phyloP scores from a whole-genome alignment of 2,329 filamentous ascomycete genomes.

The Fusarium annulatum region DNA sequence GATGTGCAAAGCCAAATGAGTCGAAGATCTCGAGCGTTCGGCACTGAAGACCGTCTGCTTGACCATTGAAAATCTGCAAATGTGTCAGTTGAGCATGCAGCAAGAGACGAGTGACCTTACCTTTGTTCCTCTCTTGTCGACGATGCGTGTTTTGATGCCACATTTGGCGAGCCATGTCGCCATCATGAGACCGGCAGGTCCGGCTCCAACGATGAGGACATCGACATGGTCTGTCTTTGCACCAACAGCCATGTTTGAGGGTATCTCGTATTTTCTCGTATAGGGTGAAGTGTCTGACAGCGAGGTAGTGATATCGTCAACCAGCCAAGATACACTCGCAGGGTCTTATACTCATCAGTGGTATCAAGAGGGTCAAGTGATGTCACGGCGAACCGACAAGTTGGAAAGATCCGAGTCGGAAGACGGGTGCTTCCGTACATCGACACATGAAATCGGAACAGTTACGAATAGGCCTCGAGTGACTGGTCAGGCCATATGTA shows the following conservation, averaged over 20 bases:
- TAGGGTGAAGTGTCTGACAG: rapidly evolving
- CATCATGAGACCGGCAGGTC: conserved; percentile 6
- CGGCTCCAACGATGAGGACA: conserved; percentile 4
- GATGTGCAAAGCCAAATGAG: conserved; percentile 73
- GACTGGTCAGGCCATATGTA: background rate
- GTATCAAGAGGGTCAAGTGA: background rate
- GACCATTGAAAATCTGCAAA: background rate
- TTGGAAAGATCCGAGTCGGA: background rate
- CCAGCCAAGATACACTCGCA: background rate
- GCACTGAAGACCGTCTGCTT: conserved; percentile 32
- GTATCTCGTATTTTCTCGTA: rapidly evolving
- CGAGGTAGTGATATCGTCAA: background rate
- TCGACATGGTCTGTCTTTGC: conserved; percentile 1
- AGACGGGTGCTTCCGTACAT: background rate
- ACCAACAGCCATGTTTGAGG: background rate
- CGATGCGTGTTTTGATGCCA: conserved; percentile 26
- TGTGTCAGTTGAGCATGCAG: background rate
- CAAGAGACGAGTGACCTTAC: rapidly evolving
- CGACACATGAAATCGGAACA: background rate
- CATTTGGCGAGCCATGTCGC: conserved; percentile 12
- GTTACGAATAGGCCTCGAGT: background rate
- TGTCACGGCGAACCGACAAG: background rate
- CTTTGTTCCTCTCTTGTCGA: conserved; percentile 31
- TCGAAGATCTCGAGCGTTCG: conserved; percentile 74
- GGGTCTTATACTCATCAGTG: background rate